Conservation (phyloP, 2,329 filamentous ascomycete species). For the Phoma sp. region DNA sequence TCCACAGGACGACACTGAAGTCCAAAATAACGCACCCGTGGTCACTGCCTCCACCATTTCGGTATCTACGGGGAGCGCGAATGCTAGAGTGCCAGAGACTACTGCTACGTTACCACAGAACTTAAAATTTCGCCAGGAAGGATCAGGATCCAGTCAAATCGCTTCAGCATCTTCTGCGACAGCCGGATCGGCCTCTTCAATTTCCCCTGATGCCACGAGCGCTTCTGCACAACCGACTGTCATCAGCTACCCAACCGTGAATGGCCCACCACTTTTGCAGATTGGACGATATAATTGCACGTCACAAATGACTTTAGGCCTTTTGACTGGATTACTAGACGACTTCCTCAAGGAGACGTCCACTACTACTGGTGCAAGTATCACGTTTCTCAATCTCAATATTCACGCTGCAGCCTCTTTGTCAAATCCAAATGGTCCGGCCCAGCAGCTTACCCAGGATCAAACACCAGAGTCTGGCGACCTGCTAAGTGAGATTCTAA, state of each 20-base stretch:
- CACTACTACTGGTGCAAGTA: slow-evolving; percentile 62
- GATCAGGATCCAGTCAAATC: background rate
- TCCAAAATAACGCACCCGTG: slow-evolving; percentile 14
- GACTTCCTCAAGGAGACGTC: slow-evolving; percentile 62
- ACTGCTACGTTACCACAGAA: slow-evolving; percentile 6
- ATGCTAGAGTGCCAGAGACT: slow-evolving; percentile 24
- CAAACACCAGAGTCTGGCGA: slow-evolving; percentile 56
- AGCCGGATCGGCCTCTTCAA: background rate
- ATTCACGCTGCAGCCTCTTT: slow-evolving; percentile 61
- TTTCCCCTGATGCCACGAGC: slow-evolving; percentile 4
- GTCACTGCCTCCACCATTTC: slow-evolving; percentile 21
- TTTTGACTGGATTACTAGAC: slow-evolving; percentile 59
- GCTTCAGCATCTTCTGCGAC: background rate
- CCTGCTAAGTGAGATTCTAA: slow-evolving; percentile 58
- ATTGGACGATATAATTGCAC: slow-evolving; percentile 65
- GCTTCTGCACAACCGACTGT: slow-evolving; percentile 22
- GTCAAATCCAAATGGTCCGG: slow-evolving; percentile 50
- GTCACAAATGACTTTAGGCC: slow-evolving; percentile 57
- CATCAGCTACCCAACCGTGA: slow-evolving; percentile 26
- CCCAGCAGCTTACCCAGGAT: slow-evolving; percentile 50
- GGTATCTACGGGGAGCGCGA: slow-evolving; percentile 25
- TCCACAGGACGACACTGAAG: slow-evolving; percentile 37
- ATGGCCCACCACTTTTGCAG: slow-evolving; percentile 48
- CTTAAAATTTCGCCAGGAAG: slow-evolving; percentile 3
- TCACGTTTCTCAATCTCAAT: slow-evolving; percentile 64